Evolutionary conservation across 257 asterid genomes (phyloP), one percentile per base, ranked within the genome.

Genomic region (Vinca minor): DNA sequence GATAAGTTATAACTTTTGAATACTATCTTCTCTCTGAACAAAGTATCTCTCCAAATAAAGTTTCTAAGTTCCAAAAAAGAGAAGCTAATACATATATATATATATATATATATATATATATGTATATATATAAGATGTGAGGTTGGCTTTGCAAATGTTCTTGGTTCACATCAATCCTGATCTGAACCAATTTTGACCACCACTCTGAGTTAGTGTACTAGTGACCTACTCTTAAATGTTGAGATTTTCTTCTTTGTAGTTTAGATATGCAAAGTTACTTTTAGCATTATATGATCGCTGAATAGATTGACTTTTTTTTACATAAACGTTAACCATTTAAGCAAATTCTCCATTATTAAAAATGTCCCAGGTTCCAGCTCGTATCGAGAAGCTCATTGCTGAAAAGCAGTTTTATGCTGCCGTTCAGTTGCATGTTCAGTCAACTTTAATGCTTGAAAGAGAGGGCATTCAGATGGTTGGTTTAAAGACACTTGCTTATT

Each of bases 401-500:
- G 97, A 87, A 67, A 90, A 90, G 73, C 90, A 89, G 81, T 89
- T 93, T 78, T 93, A 93, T 73, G 96, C 99, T 63, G 97, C 99
- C 26, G 97, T 86, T 48, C 99, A 93, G 54, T 71, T 89, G 70
- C 95, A 93, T 69, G 95, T 83, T 77, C 99, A 84, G 70, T 89
- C 99, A 60, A 69, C 83, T 68, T 70, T 89, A 77, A 93, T 93
- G 99, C 96, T 89, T 65, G 97, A 87, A 78, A 81, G 97, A 73
- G 97, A 93, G 74, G 99, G 99, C 73, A 94, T 93, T 74, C 99
- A 89, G 73, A 86, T 89, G 84, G 99, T 90, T 75, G 66, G 97
- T 83, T 57, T 39, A 45, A 52, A 48, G 42, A 23, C 66, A 15
- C 28, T 34, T 49, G 8, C 41, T 68, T 41, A n/a, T n/a, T n/a